phyloP scores from a whole-genome alignment of 208 protist genomes.

The Acanthamoeba sp. region DNA sequence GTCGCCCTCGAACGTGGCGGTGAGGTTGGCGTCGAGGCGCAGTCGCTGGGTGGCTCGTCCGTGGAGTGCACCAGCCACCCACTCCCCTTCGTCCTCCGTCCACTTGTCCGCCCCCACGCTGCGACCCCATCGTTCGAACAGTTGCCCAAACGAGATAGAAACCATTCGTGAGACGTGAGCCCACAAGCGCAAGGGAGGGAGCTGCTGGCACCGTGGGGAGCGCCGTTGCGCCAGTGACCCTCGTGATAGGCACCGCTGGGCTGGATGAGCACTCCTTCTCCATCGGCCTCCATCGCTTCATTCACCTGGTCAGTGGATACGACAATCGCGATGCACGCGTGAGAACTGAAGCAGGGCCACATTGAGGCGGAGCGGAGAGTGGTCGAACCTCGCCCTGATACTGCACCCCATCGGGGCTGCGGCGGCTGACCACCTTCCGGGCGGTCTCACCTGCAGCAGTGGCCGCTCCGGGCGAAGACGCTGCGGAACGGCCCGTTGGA shows the following conservation, averaged over 20 bases:
- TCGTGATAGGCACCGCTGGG: neutral
- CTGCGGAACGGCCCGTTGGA: neutral
- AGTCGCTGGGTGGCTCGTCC: neutral
- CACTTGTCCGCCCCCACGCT: slow-evolving; percentile 14
- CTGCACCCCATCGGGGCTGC: neutral
- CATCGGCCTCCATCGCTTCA: neutral
- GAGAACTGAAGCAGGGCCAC: neutral
- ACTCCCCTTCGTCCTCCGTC: neutral
- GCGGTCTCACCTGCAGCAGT: neutral
- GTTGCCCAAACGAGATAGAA: neutral
- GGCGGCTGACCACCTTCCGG: slow-evolving; percentile 24
- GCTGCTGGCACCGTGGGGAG: neutral
- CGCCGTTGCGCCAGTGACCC: neutral
- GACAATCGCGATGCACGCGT: neutral
- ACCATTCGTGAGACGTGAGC: too few species aligned
- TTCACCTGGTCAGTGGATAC: neutral
- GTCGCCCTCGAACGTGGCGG: neutral
- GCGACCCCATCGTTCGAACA: neutral
- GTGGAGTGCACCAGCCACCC: neutral
- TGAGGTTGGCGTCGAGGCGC: neutral
- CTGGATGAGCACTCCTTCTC: slow-evolving; percentile 7
- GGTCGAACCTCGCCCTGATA: neutral
- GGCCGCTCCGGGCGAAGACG: neutral
- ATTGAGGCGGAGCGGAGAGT: too few species aligned
- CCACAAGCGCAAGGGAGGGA: neutral